Percentiles rank a stretch among this genome's conserved stretches.
These are phyloP conservation scores for Alternaria burnsii DNA, from an alignment of 2,329 filamentous ascomycete species.

Conservation along the genomic window DNA sequence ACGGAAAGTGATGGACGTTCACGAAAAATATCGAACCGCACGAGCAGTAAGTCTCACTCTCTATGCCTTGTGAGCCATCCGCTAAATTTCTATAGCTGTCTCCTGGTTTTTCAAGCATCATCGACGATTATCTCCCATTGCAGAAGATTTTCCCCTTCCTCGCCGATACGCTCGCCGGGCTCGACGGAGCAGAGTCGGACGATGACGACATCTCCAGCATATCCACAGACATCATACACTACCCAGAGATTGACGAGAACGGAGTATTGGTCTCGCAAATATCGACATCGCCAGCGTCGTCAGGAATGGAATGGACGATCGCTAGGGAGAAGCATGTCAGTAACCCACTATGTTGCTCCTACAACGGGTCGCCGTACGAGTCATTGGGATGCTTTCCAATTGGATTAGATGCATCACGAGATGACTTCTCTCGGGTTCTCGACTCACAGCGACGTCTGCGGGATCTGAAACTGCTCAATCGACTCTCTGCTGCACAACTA, in stretches of 20 bases:
- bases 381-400: conserved; percentile 49
- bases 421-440: conserved; percentile 45
- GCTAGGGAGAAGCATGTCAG: conserved; percentile 32
- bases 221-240: conserved; percentile 44
- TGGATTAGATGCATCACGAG: conserved; percentile 41
- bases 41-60: conserved; percentile 32
- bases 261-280: conserved; percentile 31
- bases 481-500: conserved; percentile 34
- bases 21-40: conserved; percentile 45
- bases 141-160: conserved; percentile 41
- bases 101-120: conserved; percentile 39
- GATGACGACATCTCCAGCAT: conserved; percentile 37
- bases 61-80: background rate
- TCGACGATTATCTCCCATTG: conserved; percentile 43
- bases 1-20: conserved; percentile 47
- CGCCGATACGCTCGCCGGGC: conserved; percentile 31
- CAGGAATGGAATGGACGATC: conserved; percentile 41
- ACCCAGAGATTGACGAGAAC: conserved; percentile 45
- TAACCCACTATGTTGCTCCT: conserved; percentile 47
- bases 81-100: conserved; percentile 33
- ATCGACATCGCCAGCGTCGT: conserved; percentile 27
- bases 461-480: conserved; percentile 41
- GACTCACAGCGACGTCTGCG: conserved; percentile 44
- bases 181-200: conserved; percentile 35
- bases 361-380: conserved; percentile 36